Evolutionary conservation across 306 rosid genomes (phyloP).

Genomic region (Castanea crenata): DNA sequence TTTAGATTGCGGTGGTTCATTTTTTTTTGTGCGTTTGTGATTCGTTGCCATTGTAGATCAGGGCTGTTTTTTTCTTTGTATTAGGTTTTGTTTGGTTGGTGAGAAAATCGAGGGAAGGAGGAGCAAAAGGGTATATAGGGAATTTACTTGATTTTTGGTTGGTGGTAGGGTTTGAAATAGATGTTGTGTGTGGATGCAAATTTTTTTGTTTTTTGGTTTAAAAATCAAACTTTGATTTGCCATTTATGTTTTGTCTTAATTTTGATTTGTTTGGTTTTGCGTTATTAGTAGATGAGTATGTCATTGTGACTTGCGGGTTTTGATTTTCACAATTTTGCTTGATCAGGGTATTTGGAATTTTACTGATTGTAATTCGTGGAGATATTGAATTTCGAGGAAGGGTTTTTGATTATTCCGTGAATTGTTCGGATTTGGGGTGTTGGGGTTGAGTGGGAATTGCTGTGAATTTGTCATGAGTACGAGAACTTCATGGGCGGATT

Average conservation of each 20-base stretch:
- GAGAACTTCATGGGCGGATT: slow-evolving; percentile 95
- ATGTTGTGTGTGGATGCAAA: not conserved
- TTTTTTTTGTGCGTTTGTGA: not conserved
- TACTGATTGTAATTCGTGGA: slow-evolving; percentile 6
- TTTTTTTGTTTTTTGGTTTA: not conserved
- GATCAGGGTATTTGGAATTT: slow-evolving; percentile 6
- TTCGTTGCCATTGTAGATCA: slow-evolving; percentile 10
- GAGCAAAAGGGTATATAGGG: not conserved
- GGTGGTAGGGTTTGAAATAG: not conserved
- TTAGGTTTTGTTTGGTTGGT: not conserved
- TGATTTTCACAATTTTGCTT: not conserved
- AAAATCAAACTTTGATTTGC: slow-evolving; percentile 8
- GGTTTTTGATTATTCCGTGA: not conserved
- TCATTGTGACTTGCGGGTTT: not conserved
- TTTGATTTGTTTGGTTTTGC: not conserved
- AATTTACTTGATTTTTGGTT: not conserved
- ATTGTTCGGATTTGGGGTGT: not conserved
- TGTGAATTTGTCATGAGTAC: slow-evolving; percentile 40
- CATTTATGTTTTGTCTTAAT: not conserved
- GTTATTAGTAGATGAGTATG: not conserved
- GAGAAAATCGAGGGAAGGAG: not conserved
- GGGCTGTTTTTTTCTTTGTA: not conserved
- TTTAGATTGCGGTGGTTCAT: not conserved
- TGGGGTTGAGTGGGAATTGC: slow-evolving; percentile 15
- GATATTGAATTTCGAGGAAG: not conserved